These are phyloP conservation scores for Schwanniomyces etchellsii DNA, from an alignment of 1,139 yeast genomes.

Conservation along the genomic window DNA sequence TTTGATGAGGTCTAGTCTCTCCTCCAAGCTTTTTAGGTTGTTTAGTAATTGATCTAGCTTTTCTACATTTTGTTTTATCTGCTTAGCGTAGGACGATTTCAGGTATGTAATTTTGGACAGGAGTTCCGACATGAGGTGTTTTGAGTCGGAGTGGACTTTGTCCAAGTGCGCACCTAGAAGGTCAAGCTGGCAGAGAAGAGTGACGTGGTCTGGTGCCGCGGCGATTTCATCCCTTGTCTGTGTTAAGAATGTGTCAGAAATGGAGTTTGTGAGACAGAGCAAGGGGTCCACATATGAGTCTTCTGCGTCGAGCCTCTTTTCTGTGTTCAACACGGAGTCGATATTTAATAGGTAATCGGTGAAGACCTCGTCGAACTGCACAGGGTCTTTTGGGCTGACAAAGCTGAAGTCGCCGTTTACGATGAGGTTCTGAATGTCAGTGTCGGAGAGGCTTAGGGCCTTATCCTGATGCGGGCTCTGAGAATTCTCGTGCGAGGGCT, in stretches of 20 bases:
- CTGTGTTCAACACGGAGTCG: background rate
- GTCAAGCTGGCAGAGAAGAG: too few relatives aligned
- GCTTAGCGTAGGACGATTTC: slow-evolving; percentile 17
- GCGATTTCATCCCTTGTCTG: background rate
- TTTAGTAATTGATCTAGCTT: slow-evolving; percentile 23
- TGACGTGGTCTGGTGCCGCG: background rate
- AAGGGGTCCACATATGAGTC: background rate
- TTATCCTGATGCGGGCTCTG: background rate
- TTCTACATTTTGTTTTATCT: slow-evolving; percentile 23
- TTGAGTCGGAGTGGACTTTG: slow-evolving; percentile 7
- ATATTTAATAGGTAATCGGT: background rate
- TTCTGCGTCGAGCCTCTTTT: background rate
- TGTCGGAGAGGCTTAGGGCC: background rate
- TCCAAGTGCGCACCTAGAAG: slow-evolving; percentile 9
- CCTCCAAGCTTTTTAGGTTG: slow-evolving; percentile 23
- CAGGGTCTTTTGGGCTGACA: background rate
- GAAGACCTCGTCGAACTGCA: background rate
- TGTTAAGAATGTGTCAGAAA: background rate
- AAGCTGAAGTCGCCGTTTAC: background rate
- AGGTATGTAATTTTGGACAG: slow-evolving; percentile 12
- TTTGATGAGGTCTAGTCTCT: slow-evolving; percentile 21
- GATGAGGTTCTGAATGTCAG: background rate
- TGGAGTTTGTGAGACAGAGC: background rate
- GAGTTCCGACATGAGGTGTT: slow-evolving; percentile 11
- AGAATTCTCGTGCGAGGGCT: background rate